A percentile compares a stretch with the other conserved stretches of the same genome.
These are phyloP conservation scores for Tetrapyrgos nigripes DNA, from an alignment of 1,284 basidiomycete genomes.

Conservation along the genomic window DNA sequence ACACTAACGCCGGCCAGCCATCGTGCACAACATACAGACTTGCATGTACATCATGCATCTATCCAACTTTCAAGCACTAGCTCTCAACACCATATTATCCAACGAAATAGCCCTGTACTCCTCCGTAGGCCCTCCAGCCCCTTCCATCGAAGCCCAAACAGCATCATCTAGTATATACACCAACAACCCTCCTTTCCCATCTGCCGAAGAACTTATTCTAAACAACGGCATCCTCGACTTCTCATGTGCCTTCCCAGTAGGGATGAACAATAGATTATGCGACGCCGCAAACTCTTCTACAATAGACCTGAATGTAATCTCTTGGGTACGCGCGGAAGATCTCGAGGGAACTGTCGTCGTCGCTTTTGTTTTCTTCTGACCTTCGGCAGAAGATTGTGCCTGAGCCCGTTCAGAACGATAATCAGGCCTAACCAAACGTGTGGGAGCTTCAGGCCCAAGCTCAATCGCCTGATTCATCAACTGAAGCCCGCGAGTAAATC, in stretches of 20 bases:
- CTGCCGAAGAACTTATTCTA: conserved; percentile 77
- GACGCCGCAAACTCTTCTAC: conserved; percentile 87
- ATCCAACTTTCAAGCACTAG: conserved; percentile 34
- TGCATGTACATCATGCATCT: background rate
- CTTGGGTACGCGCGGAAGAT: conserved; percentile 60
- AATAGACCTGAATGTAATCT: conserved; percentile 90
- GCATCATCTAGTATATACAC: conserved; percentile 91
- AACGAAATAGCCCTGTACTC: conserved; percentile 68
- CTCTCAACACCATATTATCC: conserved; percentile 75
- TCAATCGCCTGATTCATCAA: conserved; percentile 94
- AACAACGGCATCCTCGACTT: conserved; percentile 87
- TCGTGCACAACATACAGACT: no score
- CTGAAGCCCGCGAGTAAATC: conserved; percentile 86
- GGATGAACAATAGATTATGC: conserved; percentile 89
- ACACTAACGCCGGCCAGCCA: no score
- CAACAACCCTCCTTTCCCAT: conserved; percentile 84
- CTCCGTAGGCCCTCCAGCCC: conserved; percentile 47
- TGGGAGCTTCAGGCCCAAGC: conserved; percentile 76
- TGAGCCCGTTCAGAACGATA: conserved; percentile 48
- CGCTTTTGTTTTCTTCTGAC: conserved; percentile 17
- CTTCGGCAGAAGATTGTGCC: conserved; percentile 23
- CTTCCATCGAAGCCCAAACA: conserved; percentile 72
- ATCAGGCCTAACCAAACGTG: conserved; percentile 71
- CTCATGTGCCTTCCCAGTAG: conserved; percentile 83
- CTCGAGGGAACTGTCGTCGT: conserved; percentile 29